A percentile compares a stretch with the other conserved stretches of the same genome.
Evolutionary conservation across 768 basidiomycete species (phyloP).

Genomic region (Scleroderma bovista): DNA sequence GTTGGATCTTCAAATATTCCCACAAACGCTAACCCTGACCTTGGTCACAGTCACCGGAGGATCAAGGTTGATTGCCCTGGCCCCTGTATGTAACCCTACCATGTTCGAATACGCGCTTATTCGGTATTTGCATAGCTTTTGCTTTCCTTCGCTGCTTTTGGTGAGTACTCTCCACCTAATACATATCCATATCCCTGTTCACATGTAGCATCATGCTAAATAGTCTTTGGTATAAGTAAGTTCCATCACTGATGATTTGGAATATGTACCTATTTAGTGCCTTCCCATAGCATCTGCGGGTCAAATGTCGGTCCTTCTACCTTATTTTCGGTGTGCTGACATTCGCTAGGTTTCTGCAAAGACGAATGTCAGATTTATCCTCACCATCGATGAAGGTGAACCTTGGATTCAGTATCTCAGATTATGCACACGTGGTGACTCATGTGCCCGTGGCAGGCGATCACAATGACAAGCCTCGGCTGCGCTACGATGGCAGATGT

Average conservation of each 20-base stretch:
- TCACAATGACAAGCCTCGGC: slow-evolving; percentile 8
- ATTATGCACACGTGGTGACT: not conserved
- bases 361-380: slow-evolving; percentile 17
- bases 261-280: not conserved
- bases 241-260: not conserved
- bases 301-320: slow-evolving; percentile 16
- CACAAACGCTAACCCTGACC: not conserved
- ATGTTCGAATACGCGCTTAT: not conserved
- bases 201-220: not conserved
- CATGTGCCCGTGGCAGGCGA: slow-evolving; percentile 4
- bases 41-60: slow-evolving; percentile 14
- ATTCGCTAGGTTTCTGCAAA: slow-evolving; percentile 14
- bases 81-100: slow-evolving; percentile 12
- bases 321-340: slow-evolving; percentile 3
- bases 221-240: slow-evolving; percentile 27
- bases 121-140: slow-evolving; percentile 8
- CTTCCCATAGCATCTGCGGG: slow-evolving; percentile 11
- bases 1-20: slow-evolving; percentile 3
- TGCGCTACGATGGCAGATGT: slow-evolving; percentile 8
- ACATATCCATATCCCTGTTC: not conserved
- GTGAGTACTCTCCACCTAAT: slow-evolving; percentile 9
- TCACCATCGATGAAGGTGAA: slow-evolving; percentile 14
- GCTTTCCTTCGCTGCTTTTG: slow-evolving; percentile 15
- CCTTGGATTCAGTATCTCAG: not conserved
- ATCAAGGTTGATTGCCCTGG: slow-evolving; percentile 9